Conservation (phyloP, 306 rosid genomes). For the Citrullus colocynthis region DNA sequence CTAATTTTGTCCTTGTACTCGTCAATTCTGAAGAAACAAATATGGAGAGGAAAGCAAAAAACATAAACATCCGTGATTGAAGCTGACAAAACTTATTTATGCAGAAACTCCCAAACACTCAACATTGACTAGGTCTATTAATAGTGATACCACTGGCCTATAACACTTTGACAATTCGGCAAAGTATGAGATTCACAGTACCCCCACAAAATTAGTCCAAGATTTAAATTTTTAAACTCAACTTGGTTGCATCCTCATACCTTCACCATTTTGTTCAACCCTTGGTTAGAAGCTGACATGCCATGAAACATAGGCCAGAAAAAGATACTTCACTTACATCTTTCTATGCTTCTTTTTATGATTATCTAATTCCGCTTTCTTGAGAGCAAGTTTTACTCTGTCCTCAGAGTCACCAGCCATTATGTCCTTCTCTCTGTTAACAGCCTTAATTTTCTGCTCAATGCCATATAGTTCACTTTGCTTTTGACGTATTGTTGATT, state of each 20-base stretch:
- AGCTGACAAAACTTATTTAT: constrained; percentile 4
- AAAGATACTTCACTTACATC: constrained; percentile 33
- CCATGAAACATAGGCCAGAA: constrained; percentile 1
- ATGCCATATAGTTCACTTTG: constrained; percentile 37
- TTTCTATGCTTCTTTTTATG: constrained; percentile 57
- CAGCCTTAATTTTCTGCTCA: constrained; percentile 52
- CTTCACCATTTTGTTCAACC: background rate
- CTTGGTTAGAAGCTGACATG: background rate
- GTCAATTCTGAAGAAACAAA: constrained; percentile 44
- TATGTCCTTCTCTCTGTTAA: constrained; percentile 43
- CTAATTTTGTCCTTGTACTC: constrained; percentile 67
- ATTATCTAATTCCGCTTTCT: constrained; percentile 45
- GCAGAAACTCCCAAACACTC: constrained; percentile 1
- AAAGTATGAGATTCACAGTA: background rate
- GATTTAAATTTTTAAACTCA: background rate
- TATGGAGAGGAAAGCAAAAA: constrained; percentile 8
- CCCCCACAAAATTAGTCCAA: background rate
- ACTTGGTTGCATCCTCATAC: background rate
- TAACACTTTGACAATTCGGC: background rate
- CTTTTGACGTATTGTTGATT: constrained; percentile 45
- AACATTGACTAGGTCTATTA: background rate
- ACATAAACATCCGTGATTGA: constrained; percentile 10
- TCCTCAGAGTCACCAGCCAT: constrained; percentile 63
- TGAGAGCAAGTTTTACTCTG: constrained; percentile 51
- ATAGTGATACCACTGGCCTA: background rate